These are phyloP conservation scores for Heterobasidion occidentale DNA, from an alignment of 1,284 basidiomycete species.

Conservation along the genomic window DNA sequence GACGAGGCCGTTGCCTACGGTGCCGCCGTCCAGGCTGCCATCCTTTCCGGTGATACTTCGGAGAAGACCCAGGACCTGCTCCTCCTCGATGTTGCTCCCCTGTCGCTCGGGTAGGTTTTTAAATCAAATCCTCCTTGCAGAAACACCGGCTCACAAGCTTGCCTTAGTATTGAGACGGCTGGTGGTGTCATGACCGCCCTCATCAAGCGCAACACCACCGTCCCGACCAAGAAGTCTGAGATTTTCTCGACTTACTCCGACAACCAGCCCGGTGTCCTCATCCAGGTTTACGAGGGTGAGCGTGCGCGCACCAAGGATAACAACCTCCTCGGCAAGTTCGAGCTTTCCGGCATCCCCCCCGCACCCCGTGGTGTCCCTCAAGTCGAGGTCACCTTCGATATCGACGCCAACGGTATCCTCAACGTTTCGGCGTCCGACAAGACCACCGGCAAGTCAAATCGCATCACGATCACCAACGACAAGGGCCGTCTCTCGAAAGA, in stretches of 20 bases:
- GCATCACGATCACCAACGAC: constrained; percentile 97
- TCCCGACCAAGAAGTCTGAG: constrained; percentile 99
- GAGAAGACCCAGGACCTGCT: constrained; percentile 98
- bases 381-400: constrained; percentile 97
- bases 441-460: constrained; percentile 94
- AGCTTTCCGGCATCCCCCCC: constrained; percentile 98
- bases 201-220: constrained; percentile 98
- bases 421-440: constrained; percentile 97
- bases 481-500: constrained; percentile 98
- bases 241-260: constrained; percentile 99
- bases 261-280: constrained; percentile 98
- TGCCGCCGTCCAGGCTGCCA: constrained; percentile 98
- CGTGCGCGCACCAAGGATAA: constrained; percentile 99
- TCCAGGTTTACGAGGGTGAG: constrained; percentile 99
- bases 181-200: constrained; percentile 98
- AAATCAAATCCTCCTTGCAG: background rate
- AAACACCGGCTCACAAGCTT: background rate
- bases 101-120: constrained; percentile 66
- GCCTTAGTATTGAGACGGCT: constrained; percentile 86
- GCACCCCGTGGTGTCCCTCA: constrained; percentile 98
- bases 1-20: constrained; percentile 99
- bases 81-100: constrained; percentile 93
- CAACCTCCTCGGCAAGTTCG: constrained; percentile 98
- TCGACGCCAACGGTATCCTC: constrained; percentile 97
- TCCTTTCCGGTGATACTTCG: constrained; percentile 95